A percentile compares a stretch with the other conserved stretches of the same genome.
These are phyloP conservation scores for Gracilaria domingensis DNA, from an alignment of 23 red algal species.

Conservation along the genomic window DNA sequence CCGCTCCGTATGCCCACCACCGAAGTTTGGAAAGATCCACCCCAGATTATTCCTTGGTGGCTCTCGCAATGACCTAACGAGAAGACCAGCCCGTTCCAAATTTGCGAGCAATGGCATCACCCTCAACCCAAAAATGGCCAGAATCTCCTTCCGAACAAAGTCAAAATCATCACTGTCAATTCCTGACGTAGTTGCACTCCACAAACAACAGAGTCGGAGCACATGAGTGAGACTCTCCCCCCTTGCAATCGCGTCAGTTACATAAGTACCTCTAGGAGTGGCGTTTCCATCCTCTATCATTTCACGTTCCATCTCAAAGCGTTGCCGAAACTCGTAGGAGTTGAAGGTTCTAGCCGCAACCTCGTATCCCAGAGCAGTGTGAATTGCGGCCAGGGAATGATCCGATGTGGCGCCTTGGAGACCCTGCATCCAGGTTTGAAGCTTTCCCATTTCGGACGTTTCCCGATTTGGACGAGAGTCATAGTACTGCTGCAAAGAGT, in stretches of 20 bases:
- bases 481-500: conserved; percentile 65
- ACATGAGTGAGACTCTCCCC: conserved; percentile 55
- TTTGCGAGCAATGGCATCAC: conserved; percentile 58
- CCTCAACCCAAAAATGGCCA: conserved; percentile 53
- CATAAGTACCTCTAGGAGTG: conserved; percentile 22
- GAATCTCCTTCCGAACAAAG: conserved; percentile 52
- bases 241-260: conserved; percentile 47
- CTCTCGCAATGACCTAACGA: conserved; percentile 54
- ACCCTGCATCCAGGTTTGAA: conserved; percentile 65
- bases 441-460: conserved; percentile 52
- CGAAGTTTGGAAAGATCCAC: conserved; percentile 61
- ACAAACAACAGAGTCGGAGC: conserved; percentile 59
- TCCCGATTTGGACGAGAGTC: conserved; percentile 60
- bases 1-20: conserved; percentile 30
- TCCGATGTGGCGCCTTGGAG: conserved; percentile 42
- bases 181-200: conserved; percentile 55
- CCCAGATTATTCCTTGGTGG: conserved; percentile 7
- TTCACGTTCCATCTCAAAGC: conserved; percentile 67
- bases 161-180: conserved; percentile 66
- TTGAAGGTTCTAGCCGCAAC: conserved; percentile 76
- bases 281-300: conserved; percentile 65
- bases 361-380: conserved; percentile 68
- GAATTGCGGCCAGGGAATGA: conserved; percentile 55
- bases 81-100: conserved; percentile 59
- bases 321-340: conserved; percentile 47